Percentiles rank a stretch among this genome's conserved stretches.
Conservation (phyloP, 225 moss, liverwort and hornwort species). For the Neckera pumila region DNA sequence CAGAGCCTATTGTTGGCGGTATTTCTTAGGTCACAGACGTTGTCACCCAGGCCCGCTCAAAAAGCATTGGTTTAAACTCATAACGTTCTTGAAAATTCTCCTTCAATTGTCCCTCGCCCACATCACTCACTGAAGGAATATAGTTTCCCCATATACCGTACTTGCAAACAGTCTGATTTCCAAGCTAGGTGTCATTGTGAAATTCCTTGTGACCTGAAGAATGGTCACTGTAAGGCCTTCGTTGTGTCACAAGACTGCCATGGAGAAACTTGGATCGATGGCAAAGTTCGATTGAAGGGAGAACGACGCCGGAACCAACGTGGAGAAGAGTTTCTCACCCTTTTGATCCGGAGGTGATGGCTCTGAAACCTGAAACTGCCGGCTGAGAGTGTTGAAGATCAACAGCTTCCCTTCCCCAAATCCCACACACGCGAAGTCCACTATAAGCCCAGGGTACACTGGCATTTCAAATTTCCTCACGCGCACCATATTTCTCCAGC, state of each 20-base stretch:
- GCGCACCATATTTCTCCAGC: neutral
- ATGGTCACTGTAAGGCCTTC: neutral
- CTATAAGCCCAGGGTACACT: neutral
- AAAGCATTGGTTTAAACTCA: neutral
- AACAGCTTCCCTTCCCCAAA: neutral
- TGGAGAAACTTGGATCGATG: neutral
- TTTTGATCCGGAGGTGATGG: neutral
- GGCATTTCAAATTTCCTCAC: neutral
- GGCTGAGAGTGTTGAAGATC: neutral
- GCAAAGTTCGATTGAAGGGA: neutral
- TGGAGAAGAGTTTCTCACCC: neutral
- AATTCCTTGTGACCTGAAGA: neutral
- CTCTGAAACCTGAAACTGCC: neutral
- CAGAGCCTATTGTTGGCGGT: neutral
- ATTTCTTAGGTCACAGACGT: neutral
- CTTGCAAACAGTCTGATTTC: neutral
- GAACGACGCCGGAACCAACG: neutral
- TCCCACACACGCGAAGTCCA: neutral
- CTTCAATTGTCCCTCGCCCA: neutral
- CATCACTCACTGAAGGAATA: neutral
- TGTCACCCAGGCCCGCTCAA: neutral
- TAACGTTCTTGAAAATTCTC: neutral
- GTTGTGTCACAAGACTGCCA: neutral
- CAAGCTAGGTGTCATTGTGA: neutral
- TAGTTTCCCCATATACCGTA: neutral